Base-by-base conservation (phyloP, 2,329 filamentous ascomycete genomes). In the Arthrocladium fulminans region DNA sequence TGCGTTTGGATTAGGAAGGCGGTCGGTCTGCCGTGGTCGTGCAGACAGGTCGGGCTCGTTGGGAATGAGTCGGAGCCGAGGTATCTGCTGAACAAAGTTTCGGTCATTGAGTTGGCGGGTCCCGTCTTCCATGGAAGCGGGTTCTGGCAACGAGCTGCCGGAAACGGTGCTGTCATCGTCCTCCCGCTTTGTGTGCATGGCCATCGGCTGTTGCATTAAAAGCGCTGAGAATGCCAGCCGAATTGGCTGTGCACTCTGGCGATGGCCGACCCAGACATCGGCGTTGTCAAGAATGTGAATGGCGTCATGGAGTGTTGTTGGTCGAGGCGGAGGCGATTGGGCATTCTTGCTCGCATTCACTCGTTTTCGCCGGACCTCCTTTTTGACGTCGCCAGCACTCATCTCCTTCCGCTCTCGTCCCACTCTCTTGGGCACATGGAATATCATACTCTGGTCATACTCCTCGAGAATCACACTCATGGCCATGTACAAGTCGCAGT, bases 391-490 rank as follows among this genome's bases (percentile, higher is more conserved):
- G 22, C 13, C 12, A 9, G 39, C 13, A 13, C 17, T 27, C 39
- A 13, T 41, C 13, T 13, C 7, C 20, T 23, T 24, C 19, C 10
- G 17, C 6, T 23, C 12, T 27, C 24, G 19, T 25, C 39, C 20
- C 2, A 13, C 20, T 25, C 12, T 41, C 20, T n/a, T 27, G 6
- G 39, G 39, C 13, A 41, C 22, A 12, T 17, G 12, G 20, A 41
- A 41, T 8, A 27, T 25, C 12, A 25, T 27, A 23, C 17, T 17
- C 3, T 13, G 2, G 22, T 17, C 39, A 17, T 17, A 20, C 6
- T 41, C 20, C 39, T 41, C 24, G 13, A 41, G 22, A n/a, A 45
- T 20, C 24, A 45, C n/a, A 19, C 9, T n/a, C 42, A 45, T 45
- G n/a, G 42, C 23, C 24, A 45, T 30, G 25, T 22, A 45, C 13